These are phyloP conservation scores for Aspergillus steynii DNA, from an alignment of 495 filamentous ascomycete genomes.

Conservation along the genomic window DNA sequence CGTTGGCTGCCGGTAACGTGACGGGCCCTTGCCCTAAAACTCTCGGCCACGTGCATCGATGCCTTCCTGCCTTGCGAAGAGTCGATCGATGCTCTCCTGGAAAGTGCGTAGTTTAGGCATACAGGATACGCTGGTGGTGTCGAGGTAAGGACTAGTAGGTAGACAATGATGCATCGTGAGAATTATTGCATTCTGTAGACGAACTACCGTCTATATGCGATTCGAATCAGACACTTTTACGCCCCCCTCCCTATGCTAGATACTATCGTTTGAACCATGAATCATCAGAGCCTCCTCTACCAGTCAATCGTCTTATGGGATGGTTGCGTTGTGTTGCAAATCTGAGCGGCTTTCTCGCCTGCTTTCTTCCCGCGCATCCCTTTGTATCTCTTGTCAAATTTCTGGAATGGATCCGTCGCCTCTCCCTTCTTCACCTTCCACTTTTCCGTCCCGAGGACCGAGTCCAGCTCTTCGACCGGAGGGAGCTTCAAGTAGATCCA, in stretches of 20 bases:
- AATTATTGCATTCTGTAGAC: background rate
- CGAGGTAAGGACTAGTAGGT: too few relatives aligned
- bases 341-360: conserved; percentile 47
- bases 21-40: too few relatives aligned
- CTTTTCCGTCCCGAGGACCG: conserved; percentile 73
- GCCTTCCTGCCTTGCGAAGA: too few relatives aligned
- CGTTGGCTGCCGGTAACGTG: background rate
- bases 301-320: conserved; percentile 63
- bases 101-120: too few relatives aligned
- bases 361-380: conserved; percentile 60
- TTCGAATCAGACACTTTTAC: background rate
- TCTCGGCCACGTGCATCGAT: too few relatives aligned
- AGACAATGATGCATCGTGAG: background rate
- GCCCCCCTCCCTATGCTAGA: background rate
- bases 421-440: conserved; percentile 84
- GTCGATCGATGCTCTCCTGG: too few relatives aligned
- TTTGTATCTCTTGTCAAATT: conserved; percentile 66
- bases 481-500: conserved; percentile 87
- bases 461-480: conserved; percentile 81
- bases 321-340: conserved; percentile 41
- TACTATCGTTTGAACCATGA: conserved; percentile 9
- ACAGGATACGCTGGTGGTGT: too few relatives aligned
- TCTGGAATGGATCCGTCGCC: conserved; percentile 60
- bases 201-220: background rate
- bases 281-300: conserved; percentile 38